Base-by-base conservation (phyloP, 2,329 filamentous ascomycete genomes). In the Fusarium pseudonygamai region DNA sequence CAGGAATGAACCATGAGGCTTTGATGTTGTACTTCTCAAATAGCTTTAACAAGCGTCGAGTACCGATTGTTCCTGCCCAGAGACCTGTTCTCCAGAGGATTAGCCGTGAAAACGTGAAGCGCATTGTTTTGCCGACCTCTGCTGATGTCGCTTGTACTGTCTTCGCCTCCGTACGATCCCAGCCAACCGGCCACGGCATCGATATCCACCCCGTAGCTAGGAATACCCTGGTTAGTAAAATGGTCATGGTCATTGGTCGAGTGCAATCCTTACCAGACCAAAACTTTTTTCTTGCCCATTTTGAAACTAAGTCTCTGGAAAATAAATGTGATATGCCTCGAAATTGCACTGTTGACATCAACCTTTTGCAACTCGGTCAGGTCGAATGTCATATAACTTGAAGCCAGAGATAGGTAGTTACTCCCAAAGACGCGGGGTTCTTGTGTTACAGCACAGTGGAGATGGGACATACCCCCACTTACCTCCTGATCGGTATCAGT, bases 141-240 rank as follows among this genome's bases (percentile, higher is more conserved):
- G 78, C 89, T 92, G 71, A 94, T 93, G 75, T 94, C 92, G 78
- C 87, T 92, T 6, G 89, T 90, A n/a, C 88, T 91, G 79, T 94
- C 92, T 80, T 94, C 89, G 49, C 92, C 92, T 26, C 91, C 92
- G 76, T 95, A 94, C 1, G 89, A 92, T 3, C 92, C 92, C 4
- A 94, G 84, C 92, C 92, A 94, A n/a, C 92, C 92, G 9, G 92
- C 90, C 6, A 94, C 91, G 30, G 91, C 92, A 76, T 94, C 92
- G 43, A 94, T 91, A 74, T 94, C 92, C 47, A 94, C 90, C 12
- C 91, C 91, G 77, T 93, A 93, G 74, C 88, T 85, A 22, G 43
- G 26, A 22, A 52, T 13, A 18, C 18, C 37, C 37, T 61, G 18
- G 24, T 60, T 34, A 60, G 47, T 5, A n/a, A 86, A 18, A 14